A percentile compares a stretch with the other conserved stretches of the same genome.
Conservation (phyloP, 805 yeast species). For the Clavispora carvajalis region DNA sequence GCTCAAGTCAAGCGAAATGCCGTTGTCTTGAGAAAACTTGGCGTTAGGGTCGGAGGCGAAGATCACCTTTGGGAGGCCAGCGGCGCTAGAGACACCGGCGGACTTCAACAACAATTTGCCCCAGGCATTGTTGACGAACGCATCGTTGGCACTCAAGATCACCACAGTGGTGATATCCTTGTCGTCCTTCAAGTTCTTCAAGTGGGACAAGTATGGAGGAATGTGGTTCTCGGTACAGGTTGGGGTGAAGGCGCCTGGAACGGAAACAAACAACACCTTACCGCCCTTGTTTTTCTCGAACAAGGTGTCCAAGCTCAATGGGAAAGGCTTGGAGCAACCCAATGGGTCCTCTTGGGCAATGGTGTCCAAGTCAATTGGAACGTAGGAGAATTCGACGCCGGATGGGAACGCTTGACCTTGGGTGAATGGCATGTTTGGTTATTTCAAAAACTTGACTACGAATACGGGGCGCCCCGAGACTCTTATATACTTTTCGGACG, state of each 20-base stretch:
- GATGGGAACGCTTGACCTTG: constrained; percentile 32
- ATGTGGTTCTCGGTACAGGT: constrained; percentile 41
- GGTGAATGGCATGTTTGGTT: constrained; percentile 14
- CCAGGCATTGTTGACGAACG: constrained; percentile 42
- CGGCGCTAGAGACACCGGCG: constrained; percentile 8
- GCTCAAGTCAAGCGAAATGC: constrained; percentile 30
- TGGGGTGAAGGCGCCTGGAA: constrained; percentile 44
- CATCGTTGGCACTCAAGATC: constrained; percentile 37
- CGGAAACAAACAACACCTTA: constrained; percentile 31
- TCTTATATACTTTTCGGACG: neutral
- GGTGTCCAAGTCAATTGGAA: constrained; percentile 31
- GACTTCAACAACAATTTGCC: constrained; percentile 34
- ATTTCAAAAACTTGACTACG: neutral
- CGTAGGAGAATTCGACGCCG: constrained; percentile 29
- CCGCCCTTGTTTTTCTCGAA: constrained; percentile 20
- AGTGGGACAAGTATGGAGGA: constrained; percentile 32
- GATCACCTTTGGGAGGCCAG: constrained; percentile 21
- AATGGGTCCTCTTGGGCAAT: constrained; percentile 20
- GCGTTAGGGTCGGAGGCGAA: constrained; percentile 40
- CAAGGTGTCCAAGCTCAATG: constrained; percentile 30
- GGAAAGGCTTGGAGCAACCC: constrained; percentile 32
- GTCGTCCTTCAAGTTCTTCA: constrained; percentile 23
- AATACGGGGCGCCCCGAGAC: neutral
- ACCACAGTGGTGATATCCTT: constrained; percentile 29
- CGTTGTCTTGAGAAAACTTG: constrained; percentile 24